Evolutionary conservation across 2,329 filamentous ascomycete species (phyloP), one percentile per base, ranked within the genome.

Genomic region (Neonectria magnoliae): DNA sequence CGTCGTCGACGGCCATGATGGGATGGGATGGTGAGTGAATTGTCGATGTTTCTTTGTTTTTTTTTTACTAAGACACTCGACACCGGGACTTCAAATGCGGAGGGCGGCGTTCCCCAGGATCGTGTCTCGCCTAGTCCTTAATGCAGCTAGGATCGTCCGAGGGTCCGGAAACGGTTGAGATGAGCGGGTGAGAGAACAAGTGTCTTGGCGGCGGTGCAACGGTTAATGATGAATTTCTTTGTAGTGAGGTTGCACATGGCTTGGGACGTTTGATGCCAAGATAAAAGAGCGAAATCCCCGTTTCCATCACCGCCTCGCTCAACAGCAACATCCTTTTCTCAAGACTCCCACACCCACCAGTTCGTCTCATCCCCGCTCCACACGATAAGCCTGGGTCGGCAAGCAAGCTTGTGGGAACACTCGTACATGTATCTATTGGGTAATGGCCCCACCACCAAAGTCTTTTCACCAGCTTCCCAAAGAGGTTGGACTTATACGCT

Each of bases 1-100:
- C 81, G 54, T 72, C 63, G 50, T 68, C 66, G 64, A 41, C 59
- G 13, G 47, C 47, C 57, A 63, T 63, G 27, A 29, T 29, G 29
- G 9, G 29, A 29, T 10, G 29, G 10, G 29, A 6, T 10, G 29
- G 29, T 10, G 29, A 29, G 29, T 25, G 25, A 29, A 9, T 44
- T 11, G 16, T 54, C 29, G 31, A 25, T 25, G 25, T 6, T 25
- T 25, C 6, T 6, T 22, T 22, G 4, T 22, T 22, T 25, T 25
- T n/a, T n/a, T n/a, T n/a, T n/a, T n/a, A n/a, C n/a, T n/a, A n/a
- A n/a, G n/a, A n/a, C n/a, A n/a, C n/a, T n/a, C n/a, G n/a, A 25
- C 25, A 25, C 25, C 25, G 25, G 25, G 25, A 25, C 25, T 25
- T 25, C 25, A 6, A 58, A 63, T 58, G 55, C 55, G 60, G 60